Base-by-base conservation (phyloP, 2,329 filamentous ascomycete genomes). In the Graphiopsis chlorocephala region DNA sequence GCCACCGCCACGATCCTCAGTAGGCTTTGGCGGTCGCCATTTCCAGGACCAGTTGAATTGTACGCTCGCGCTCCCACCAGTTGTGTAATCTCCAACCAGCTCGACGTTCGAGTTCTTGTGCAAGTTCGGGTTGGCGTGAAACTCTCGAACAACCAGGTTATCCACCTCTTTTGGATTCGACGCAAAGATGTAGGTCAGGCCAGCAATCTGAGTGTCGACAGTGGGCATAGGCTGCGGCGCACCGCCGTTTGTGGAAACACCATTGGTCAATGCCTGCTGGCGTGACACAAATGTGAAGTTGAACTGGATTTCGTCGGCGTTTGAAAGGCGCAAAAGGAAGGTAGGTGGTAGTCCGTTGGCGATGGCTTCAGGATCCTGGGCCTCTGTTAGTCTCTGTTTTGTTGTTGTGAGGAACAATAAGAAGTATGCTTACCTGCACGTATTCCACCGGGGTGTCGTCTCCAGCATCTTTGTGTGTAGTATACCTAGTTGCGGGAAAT, bases 61-160 rank as follows among this genome's bases (percentile, higher is more conserved):
- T 31, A 96, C 89, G 1, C 92, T 94, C 7, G 90, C 82, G 72
- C 83, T 91, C n/a, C 94, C 93, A 33, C 85, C 88, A 0, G 95
- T 99, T 2, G 86, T 85, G 75, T 90, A 97, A 76, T 97, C 93
- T 3, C 95, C 95, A n/a, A 99, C 89, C 52, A 98, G 84, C 73
- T 96, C 90, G 45, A 99, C 95, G 75, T 98, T 98, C 63, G 93
- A 86, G 75, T 97, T 98, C 76, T 96, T 98, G 81, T 99, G 95
- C 64, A 99, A 82, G 74, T 99, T 99, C 0, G 95, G 95, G 74
- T 99, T 93, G 69, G 94, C 93, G 71, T 98, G 93, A 73, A 99
- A 98, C 77, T 99, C 95, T 71, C 93, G 85, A 17, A 94, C 98
- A 56, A 98, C 89, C 55, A 99, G 82, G 70, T 95, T 97, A 74